Base-by-base conservation (phyloP, 176 grass and related monocot genomes). In the Paspalum notatum region DNA sequence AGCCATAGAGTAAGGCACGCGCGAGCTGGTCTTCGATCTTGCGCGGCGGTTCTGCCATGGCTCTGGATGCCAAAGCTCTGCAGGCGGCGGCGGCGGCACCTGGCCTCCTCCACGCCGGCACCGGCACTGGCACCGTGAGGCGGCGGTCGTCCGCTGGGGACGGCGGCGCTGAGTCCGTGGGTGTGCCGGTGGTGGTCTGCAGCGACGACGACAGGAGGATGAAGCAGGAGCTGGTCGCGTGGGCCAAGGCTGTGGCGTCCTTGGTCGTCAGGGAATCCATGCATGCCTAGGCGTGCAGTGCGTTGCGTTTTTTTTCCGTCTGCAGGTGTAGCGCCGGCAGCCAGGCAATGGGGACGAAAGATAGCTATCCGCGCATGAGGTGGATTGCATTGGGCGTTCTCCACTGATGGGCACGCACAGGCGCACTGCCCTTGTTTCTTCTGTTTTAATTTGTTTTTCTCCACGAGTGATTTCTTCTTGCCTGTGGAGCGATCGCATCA, bases 61-160 rank as follows among this genome's bases (percentile, higher is more conserved):
- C 87, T 55, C 40, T 80, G 76, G 82, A 75, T 48, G 63, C 24
- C 12, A 61, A 56, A 25, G 68, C 81, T 26, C 56, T 80, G 38
- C 32, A 14, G 43, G 14, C 18, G 18, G 37, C 71, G 8, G 40
- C 22, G 54, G 46, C 20, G 21, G 46, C 7, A 1, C 5, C 32
- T 0, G 61, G 48, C 44, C 43, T 51, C n/a, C 12, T 51, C n/a
- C 12, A 53, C 2, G 13, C 57, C 57, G 22, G 12, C 57, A 22
- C 0, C 12, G 57, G 1, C 39, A 42, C 4, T 47, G 26, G 27
- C 27, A 16, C 45, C 4, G 45, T 0, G 46, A 32, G 14, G 8
- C 3, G 20, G n/a, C 2, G 4, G 55, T 10, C 20, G 26, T 80
- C 25, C 7, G 5, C 14, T 0, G 32, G 8, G 70, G 7, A 27